Evolutionary conservation across 805 yeast species (phyloP), one percentile per base, ranked within the genome.

Genomic region (Candida corydali): DNA sequence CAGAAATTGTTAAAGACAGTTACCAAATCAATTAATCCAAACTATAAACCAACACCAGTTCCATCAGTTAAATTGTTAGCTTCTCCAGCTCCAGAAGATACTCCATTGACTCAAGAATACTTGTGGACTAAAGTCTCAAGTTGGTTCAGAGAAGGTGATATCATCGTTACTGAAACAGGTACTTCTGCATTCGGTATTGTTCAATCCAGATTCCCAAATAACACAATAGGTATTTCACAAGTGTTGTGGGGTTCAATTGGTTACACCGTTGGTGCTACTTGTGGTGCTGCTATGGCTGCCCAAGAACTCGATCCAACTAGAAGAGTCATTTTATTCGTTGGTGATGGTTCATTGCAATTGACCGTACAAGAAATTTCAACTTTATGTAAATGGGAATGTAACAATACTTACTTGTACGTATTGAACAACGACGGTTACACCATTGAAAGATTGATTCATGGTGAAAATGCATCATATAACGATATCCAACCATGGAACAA

Each of bases 211-310:
- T 80, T 76, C 76, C 86, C 87, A 46, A 59, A 65, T 46, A 62
- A 75, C 55, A 70, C 79, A 32, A 65, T 73, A 46, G 86, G 86
- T 58, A 80, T 81, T 42, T 79, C 86, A 37, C 87, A 81, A 66
- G 86, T 80, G 36, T 64, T 81, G 51, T 81, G 85, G 84, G 87
- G 87, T 50, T 80, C 86, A 32, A 80, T 81, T 57, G 87, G 87
- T 54, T 80, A 63, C 65, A 68, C 86, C 36, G 75, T 78, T 40
- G 86, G 86, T 57, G 78, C 85, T 29, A 65, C 78, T 18, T 59
- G 76, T 43, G 86, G 86, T 60, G 86, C 86, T 35, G 76, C 76
- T 31, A 73, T 78, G 63, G 86, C 85, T 19, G 78, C 82, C 47
- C 75, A 76, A 52, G 86, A 80, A 59, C 52, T 76, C 39, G 76